Percentiles rank a stretch among this genome's conserved stretches.
These are phyloP conservation scores for Malassezia nana DNA, from an alignment of 1,284 basidiomycete species.

Conservation along the genomic window DNA sequence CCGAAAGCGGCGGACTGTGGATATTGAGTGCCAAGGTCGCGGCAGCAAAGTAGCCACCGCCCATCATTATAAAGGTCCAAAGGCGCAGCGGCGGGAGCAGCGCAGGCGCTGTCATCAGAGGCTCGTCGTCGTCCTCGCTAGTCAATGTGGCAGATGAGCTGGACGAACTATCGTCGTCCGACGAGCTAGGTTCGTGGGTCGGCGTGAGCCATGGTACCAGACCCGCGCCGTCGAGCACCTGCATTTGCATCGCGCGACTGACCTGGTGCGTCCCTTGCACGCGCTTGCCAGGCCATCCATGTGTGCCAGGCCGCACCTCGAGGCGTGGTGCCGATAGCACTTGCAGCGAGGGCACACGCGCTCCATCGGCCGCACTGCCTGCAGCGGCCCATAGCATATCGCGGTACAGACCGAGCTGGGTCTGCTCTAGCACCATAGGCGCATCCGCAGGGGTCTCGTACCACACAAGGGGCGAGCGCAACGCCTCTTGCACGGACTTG, in stretches of 20 bases:
- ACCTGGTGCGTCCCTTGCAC: slow-evolving; percentile 35
- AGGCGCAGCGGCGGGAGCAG: slow-evolving; percentile 52
- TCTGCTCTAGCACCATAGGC: slow-evolving; percentile 52
- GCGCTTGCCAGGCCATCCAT: slow-evolving; percentile 35
- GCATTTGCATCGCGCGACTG: slow-evolving; percentile 30
- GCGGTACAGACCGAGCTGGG: slow-evolving; percentile 80
- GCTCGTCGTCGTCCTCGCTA: slow-evolving; percentile 10
- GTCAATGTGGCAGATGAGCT: slow-evolving; percentile 3
- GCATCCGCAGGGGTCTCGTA: slow-evolving; percentile 62
- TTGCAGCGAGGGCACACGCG: slow-evolving; percentile 53
- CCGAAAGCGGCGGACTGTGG: slow-evolving; percentile 22
- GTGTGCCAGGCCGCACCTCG: slow-evolving; percentile 14
- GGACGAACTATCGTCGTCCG: neutral
- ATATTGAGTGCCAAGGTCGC: slow-evolving; percentile 61
- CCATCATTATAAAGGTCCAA: slow-evolving; percentile 91
- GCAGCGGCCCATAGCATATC: slow-evolving; percentile 56
- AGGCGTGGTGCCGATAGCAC: slow-evolving; percentile 46
- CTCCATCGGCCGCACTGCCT: slow-evolving; percentile 36
- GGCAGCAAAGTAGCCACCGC: slow-evolving; percentile 94
- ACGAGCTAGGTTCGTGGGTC: slow-evolving; percentile 14
- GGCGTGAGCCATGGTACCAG: slow-evolving; percentile 20
- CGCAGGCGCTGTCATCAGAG: slow-evolving; percentile 8
- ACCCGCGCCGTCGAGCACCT: slow-evolving; percentile 32
- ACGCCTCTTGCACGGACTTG: slow-evolving; percentile 53
- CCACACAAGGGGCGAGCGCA: slow-evolving; percentile 62